Evolutionary conservation across 768 basidiomycete species (phyloP).

Genomic region (Artomyces pyxidatus): DNA sequence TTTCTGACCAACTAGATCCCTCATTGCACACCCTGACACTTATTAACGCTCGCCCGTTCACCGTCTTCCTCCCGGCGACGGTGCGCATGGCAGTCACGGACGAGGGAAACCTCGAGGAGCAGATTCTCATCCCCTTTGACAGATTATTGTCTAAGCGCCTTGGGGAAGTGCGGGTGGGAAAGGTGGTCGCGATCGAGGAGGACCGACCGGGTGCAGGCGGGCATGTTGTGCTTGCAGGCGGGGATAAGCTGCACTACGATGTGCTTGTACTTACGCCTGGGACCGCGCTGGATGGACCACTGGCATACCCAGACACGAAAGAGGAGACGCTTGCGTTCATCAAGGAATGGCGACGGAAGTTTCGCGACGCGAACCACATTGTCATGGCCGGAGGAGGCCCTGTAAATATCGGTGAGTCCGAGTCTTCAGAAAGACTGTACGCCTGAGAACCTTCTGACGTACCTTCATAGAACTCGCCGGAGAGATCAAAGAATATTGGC

Average conservation of each 20-base stretch:
- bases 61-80: constrained; percentile 13
- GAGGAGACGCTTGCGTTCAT: constrained; percentile 18
- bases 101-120: constrained; percentile 17
- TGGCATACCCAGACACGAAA: constrained; percentile 34
- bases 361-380: constrained; percentile 13
- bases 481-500: constrained; percentile 33
- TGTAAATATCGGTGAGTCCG: constrained; percentile 26
- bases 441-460: not conserved
- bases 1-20: constrained; percentile 13
- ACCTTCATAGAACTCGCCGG: constrained; percentile 30
- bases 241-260: constrained; percentile 42
- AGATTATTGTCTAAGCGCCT: constrained; percentile 38
- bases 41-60: constrained; percentile 13
- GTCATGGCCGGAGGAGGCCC: constrained; percentile 21
- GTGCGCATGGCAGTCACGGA: constrained; percentile 16
- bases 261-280: constrained; percentile 57
- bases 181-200: constrained; percentile 33
- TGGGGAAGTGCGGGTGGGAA: constrained; percentile 30
- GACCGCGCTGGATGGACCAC: constrained; percentile 41
- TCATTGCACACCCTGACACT: constrained; percentile 15
- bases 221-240: constrained; percentile 41
- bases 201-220: constrained; percentile 25
- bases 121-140: constrained; percentile 37
- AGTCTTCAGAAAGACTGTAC: constrained; percentile 19
- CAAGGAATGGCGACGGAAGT: constrained; percentile 16